A percentile compares a stretch with the other conserved stretches of the same genome.
These are phyloP conservation scores for Solanum sejunctum DNA, from an alignment of 257 asterid species.

Conservation along the genomic window DNA sequence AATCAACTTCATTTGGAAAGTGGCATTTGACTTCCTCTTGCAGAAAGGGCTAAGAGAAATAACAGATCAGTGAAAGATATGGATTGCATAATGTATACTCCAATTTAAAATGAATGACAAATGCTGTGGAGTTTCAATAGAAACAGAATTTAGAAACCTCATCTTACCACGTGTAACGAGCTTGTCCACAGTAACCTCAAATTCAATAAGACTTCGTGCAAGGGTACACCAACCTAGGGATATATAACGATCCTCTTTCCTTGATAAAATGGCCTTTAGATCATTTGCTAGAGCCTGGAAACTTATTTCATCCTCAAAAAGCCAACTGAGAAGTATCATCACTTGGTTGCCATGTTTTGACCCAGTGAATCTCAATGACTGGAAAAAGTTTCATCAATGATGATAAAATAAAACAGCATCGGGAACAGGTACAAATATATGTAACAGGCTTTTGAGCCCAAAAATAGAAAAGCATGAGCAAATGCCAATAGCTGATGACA, in stretches of 20 bases:
- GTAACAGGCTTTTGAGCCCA: background rate
- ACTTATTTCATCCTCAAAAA: slow-evolving; percentile 57
- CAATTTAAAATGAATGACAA: background rate
- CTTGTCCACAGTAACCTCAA: slow-evolving; percentile 26
- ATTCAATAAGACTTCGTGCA: slow-evolving; percentile 57
- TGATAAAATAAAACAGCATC: background rate
- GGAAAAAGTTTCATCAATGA: slow-evolving; percentile 4
- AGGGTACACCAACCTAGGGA: slow-evolving; percentile 84
- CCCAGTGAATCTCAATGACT: slow-evolving; percentile 40
- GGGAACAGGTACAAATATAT: background rate
- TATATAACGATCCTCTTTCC: slow-evolving; percentile 63
- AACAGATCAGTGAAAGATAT: background rate
- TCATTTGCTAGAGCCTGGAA: slow-evolving; percentile 36
- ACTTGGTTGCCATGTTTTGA: slow-evolving; percentile 45
- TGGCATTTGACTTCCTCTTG: background rate
- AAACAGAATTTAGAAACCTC: background rate
- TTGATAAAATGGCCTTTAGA: slow-evolving; percentile 32
- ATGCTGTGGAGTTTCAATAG: background rate
- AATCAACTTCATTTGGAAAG: background rate
- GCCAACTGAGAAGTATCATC: slow-evolving; percentile 72
- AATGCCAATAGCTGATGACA: background rate
- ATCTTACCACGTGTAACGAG: slow-evolving; percentile 43
- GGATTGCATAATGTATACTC: background rate
- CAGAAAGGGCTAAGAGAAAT: background rate
- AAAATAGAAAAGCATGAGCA: background rate